Percentiles rank a stretch among this genome's conserved stretches.
Evolutionary conservation across 345 rosid genomes (phyloP).

Genomic region (Capsella bursapastoris): DNA sequence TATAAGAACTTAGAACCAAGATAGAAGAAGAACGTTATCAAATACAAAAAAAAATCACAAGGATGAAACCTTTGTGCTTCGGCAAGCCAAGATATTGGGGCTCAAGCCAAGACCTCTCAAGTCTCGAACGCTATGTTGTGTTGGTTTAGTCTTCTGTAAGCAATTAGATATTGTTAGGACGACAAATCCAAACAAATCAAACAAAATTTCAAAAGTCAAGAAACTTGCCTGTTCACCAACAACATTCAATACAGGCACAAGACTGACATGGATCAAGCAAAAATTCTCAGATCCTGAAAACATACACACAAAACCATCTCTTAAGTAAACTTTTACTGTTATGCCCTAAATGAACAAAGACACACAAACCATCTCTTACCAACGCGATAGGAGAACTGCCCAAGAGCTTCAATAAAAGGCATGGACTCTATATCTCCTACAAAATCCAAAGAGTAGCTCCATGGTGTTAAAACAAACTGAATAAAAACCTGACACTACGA

Average conservation of each 20-base stretch:
- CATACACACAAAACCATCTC: neutral
- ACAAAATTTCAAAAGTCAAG: conserved; percentile 4
- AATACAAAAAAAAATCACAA: neutral
- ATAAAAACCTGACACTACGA: conserved; percentile 5
- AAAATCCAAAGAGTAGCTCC: conserved; percentile 27
- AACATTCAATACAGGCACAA: conserved; percentile 92
- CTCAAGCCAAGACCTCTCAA: conserved; percentile 87
- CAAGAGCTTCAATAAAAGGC: conserved; percentile 97
- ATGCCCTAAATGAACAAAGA: conserved; percentile 22
- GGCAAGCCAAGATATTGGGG: conserved; percentile 91
- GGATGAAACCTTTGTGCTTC: conserved; percentile 71
- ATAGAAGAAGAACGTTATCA: neutral
- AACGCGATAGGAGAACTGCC: conserved; percentile 91
- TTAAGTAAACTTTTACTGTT: conserved; percentile 1
- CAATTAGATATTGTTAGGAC: conserved; percentile 15
- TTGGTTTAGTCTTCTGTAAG: conserved; percentile 95
- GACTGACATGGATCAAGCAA: conserved; percentile 97
- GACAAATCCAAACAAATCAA: conserved; percentile 1
- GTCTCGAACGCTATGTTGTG: conserved; percentile 92
- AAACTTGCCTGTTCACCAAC: conserved; percentile 95
- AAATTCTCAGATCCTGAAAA: conserved; percentile 80
- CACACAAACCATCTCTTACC: conserved; percentile 55
- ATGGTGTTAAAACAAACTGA: conserved; percentile 2
- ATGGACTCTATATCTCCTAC: conserved; percentile 98
- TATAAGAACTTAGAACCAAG: conserved; percentile 31